Evolutionary conservation across 1,284 basidiomycete species (phyloP).

Genomic region (Naganishia sp.): DNA sequence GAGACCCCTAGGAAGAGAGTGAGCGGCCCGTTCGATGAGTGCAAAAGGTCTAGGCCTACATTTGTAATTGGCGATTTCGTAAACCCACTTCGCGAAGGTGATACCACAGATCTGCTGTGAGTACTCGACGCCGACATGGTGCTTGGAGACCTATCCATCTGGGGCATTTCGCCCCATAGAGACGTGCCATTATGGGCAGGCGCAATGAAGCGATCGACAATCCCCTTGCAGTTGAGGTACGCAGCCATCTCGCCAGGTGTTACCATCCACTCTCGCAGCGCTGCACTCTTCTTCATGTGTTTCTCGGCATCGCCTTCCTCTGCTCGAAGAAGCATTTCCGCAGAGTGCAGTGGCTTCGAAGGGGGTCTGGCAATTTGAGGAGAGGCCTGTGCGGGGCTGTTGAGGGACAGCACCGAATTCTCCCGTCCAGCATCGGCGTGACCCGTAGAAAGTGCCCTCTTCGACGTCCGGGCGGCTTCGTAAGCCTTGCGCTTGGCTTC

Average conservation of each 20-base stretch:
- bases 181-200: conserved; percentile 11
- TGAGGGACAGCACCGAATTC: conserved; percentile 1
- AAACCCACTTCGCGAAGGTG: background rate
- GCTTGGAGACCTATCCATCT: conserved; percentile 19
- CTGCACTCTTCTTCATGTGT: conserved; percentile 12
- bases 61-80: background rate
- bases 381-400: background rate
- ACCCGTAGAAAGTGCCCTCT: background rate
- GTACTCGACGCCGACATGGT: conserved; percentile 22
- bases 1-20: background rate
- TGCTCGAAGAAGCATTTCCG: conserved; percentile 13
- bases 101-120: conserved; percentile 2
- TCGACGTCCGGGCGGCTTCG: conserved; percentile 2
- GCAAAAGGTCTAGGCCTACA: background rate
- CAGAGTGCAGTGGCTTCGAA: conserved; percentile 23
- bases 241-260: conserved; percentile 29
- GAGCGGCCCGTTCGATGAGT: background rate
- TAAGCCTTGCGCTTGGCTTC: conserved; percentile 19
- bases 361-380: background rate
- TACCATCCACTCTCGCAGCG: conserved; percentile 30
- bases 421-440: background rate
- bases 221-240: conserved; percentile 31
- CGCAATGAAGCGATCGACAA: conserved; percentile 32
- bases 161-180: conserved; percentile 19
- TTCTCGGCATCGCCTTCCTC: conserved; percentile 3